Evolutionary conservation across 257 asterid genomes (phyloP).

Genomic region (Ophiorrhiza pumila): DNA sequence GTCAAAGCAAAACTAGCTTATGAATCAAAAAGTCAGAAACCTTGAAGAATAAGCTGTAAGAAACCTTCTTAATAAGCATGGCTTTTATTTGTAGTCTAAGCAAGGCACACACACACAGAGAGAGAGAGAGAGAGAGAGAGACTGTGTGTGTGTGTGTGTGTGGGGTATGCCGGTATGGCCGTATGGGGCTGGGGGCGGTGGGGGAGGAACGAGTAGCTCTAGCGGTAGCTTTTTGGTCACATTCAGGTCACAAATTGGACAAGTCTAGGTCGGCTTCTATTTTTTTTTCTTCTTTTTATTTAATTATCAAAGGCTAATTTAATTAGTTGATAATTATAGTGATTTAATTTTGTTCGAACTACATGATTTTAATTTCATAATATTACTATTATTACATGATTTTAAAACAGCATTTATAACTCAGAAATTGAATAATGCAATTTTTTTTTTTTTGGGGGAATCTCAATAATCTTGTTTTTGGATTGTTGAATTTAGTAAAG

Average conservation of each 20-base stretch:
- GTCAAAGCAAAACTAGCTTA: constrained; percentile 15
- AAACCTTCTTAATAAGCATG: constrained; percentile 19
- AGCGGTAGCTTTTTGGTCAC: constrained; percentile 30
- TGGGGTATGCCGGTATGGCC: too few relatives aligned
- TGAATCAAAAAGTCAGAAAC: constrained; percentile 8
- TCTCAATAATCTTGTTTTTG: too few relatives aligned
- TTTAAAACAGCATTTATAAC: too few relatives aligned
- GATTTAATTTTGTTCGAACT: too few relatives aligned
- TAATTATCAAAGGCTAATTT: too few relatives aligned
- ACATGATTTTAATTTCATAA: too few relatives aligned
- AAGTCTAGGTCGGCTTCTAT: constrained; percentile 15
- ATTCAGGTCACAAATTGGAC: constrained; percentile 29
- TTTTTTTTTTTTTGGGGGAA: too few relatives aligned
- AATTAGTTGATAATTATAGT: too few relatives aligned
- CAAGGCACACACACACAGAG: not conserved
- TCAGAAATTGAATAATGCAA: not conserved
- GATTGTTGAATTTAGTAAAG: too few relatives aligned
- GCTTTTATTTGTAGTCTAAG: constrained; percentile 30
- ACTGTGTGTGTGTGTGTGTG: not conserved
- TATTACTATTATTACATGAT: too few relatives aligned
- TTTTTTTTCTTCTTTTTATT: not conserved
- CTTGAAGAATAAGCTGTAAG: constrained; percentile 17
- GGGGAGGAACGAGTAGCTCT: constrained; percentile 2
- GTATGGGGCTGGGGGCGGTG: not conserved
- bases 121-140: constrained; percentile 4